phyloP scores from a whole-genome alignment of 177 flowering plant species.

The Telopea speciosissima region DNA sequence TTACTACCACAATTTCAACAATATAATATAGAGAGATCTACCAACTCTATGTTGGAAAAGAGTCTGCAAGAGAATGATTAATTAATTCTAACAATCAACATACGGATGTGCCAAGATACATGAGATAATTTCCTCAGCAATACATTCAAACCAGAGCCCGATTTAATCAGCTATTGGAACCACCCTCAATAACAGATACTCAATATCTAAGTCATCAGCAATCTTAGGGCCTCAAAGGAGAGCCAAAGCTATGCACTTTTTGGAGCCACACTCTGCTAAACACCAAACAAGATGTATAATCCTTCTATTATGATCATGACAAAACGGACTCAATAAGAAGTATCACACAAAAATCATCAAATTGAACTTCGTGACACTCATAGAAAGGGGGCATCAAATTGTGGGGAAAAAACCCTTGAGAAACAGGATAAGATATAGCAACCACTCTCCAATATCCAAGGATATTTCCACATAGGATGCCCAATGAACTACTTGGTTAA shows the following conservation, averaged over 20 bases:
- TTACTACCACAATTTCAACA: not conserved
- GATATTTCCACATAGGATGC: not conserved
- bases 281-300: not conserved
- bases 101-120: not conserved
- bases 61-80: not conserved
- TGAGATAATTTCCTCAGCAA: not conserved
- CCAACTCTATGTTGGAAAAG: not conserved
- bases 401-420: not conserved
- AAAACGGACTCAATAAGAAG: not conserved
- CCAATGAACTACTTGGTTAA: not conserved
- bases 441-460: not conserved
- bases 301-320: not conserved
- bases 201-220: not conserved
- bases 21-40: not conserved
- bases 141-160: not conserved
- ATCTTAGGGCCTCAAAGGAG: not conserved
- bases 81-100: not conserved
- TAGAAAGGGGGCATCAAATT: not conserved
- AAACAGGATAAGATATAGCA: not conserved
- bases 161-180: not conserved
- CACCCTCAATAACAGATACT: not conserved
- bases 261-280: not conserved
- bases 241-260: not conserved
- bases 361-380: not conserved
- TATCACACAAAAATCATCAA: not conserved